Conservation (phyloP, 2,329 filamentous ascomycete genomes). For the Emmonsiellopsis sp. region DNA sequence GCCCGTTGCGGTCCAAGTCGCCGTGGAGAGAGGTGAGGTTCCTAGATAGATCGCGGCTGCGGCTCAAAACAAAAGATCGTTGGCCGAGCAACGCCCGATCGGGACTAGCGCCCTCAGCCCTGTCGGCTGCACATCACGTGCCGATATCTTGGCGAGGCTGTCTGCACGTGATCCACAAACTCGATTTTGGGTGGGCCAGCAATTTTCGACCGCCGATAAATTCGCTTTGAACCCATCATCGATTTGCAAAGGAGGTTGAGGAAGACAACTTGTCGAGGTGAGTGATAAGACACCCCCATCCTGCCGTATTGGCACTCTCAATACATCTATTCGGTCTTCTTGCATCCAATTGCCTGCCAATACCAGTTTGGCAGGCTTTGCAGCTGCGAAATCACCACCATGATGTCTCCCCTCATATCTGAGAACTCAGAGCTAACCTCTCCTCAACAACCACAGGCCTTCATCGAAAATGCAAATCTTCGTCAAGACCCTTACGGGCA, state of each 20-base stretch:
- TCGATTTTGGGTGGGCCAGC: slow-evolving; percentile 11
- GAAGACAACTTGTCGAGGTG: slow-evolving; percentile 55
- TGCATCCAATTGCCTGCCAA: neutral
- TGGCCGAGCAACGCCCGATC: slow-evolving; percentile 10
- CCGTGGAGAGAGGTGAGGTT: neutral
- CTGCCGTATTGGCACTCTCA: neutral
- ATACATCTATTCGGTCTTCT: neutral
- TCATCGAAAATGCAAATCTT: slow-evolving; percentile 44
- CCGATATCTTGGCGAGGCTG: neutral
- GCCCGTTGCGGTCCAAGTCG: neutral
- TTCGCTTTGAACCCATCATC: slow-evolving; percentile 12
- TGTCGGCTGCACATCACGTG: neutral
- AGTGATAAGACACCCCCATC: slow-evolving; percentile 16
- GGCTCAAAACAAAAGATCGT: slow-evolving; percentile 8
- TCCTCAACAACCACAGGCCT: slow-evolving; percentile 23
- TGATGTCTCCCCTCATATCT: neutral
- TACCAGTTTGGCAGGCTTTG: neutral
- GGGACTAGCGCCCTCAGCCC: slow-evolving; percentile 7
- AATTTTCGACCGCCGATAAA: slow-evolving; percentile 10
- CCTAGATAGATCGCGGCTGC: neutral
- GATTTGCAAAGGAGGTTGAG: slow-evolving; percentile 45
- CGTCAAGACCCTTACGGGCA: slow-evolving; percentile 77
- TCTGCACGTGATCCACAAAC: slow-evolving; percentile 23
- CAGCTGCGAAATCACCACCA: too few species aligned
- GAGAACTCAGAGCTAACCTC: neutral